Conservation (phyloP, 1,284 basidiomycete species). For the Phenoliferia sp. region DNA sequence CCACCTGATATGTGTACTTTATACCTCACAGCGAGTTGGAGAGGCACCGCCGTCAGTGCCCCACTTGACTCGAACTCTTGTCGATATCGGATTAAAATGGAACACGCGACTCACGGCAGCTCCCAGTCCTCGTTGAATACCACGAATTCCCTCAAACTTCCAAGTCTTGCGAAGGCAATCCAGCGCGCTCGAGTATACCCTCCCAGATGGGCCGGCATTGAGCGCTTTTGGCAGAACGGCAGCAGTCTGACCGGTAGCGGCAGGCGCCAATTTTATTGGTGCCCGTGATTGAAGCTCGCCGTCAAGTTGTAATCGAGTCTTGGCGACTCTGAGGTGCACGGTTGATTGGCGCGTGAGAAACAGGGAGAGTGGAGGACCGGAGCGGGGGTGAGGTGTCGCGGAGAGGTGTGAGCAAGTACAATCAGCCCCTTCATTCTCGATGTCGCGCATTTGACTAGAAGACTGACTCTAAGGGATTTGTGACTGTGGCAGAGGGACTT, state of each 20-base stretch:
- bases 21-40: rapidly evolving
- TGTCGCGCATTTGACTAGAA: not conserved
- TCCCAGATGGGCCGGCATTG: conserved; percentile 37
- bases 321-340: conserved; percentile 41
- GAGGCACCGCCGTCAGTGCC: not conserved
- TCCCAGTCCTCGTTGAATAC: conserved; percentile 82
- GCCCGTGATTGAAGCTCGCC: conserved; percentile 61
- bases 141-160: conserved; percentile 80
- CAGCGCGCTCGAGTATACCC: conserved; percentile 81
- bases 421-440: not conserved
- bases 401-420: too few species aligned
- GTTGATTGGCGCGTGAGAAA: too few species aligned
- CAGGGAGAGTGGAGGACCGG: too few species aligned
- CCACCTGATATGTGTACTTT: conserved; percentile 87
- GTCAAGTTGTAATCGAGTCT: conserved; percentile 89
- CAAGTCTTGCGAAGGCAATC: conserved; percentile 88
- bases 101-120: conserved; percentile 66
- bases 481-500: conserved; percentile 12
- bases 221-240: not conserved
- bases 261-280: conserved; percentile 49
- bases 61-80: not conserved
- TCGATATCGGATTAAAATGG: too few species aligned
- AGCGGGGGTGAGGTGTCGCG: not conserved
- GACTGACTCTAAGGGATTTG: conserved; percentile 28
- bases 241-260: not conserved